phyloP scores from a whole-genome alignment of 73 alveolate genomes.

The Paramecium tetraurelia region DNA sequence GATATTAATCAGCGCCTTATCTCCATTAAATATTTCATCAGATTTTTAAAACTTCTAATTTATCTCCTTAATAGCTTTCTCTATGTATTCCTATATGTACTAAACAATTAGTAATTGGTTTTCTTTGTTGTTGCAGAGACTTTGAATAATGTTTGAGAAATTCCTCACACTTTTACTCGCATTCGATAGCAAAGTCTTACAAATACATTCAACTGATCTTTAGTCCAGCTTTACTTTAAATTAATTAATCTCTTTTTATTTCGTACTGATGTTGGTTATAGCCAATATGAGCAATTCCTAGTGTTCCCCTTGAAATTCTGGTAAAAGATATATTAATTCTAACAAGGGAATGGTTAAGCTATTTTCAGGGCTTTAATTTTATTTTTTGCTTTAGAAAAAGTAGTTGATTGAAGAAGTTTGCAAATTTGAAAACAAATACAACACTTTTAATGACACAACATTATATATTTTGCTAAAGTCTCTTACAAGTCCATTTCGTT shows the following conservation, averaged over 20 bases:
- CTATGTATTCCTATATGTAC: not conserved
- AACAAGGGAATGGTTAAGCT: not conserved
- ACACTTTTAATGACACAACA: not conserved
- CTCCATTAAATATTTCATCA: constrained; percentile 6
- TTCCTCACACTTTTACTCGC: not conserved
- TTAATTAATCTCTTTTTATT: not conserved
- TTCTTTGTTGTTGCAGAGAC: not conserved
- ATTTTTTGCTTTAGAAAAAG: not conserved
- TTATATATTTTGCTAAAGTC: not conserved
- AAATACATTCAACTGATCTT: constrained; percentile 14
- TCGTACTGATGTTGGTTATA: not conserved
- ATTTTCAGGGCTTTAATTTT: not conserved
- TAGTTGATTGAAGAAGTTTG: not conserved
- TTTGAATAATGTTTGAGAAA: not conserved
- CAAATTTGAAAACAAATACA: not conserved
- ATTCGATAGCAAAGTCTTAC: not conserved
- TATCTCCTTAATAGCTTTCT: not conserved
- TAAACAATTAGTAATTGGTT: not conserved
- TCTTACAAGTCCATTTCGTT: not conserved
- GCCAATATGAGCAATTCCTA: not conserved
- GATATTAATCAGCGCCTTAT: not conserved
- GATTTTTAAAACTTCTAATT: not conserved
- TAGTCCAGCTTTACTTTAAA: not conserved
- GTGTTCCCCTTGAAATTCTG: not conserved
- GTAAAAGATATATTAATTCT: not conserved